Evolutionary conservation across 2,329 filamentous ascomycete species (phyloP).

Genomic region (Beauveria pseudobassiana): DNA sequence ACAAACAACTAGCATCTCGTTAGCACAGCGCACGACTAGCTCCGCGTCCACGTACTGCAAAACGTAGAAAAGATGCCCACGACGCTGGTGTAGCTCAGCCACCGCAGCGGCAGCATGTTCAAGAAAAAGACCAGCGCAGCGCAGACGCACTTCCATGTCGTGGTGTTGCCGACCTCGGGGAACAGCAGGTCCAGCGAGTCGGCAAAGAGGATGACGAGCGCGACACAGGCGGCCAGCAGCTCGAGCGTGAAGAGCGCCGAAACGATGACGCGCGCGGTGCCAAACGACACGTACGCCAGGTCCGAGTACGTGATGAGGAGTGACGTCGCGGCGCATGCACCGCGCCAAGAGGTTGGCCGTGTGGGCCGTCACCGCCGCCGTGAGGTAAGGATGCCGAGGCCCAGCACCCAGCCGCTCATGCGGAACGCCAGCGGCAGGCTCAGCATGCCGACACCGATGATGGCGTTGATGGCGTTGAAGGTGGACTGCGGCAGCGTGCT

Average conservation of each 20-base stretch:
- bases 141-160: conserved; percentile 80
- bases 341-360: conserved; percentile 79
- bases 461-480: conserved; percentile 91
- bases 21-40: not conserved
- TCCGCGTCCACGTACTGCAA: conserved; percentile 57
- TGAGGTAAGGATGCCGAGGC: conserved; percentile 67
- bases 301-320: conserved; percentile 91
- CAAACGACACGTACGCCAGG: conserved; percentile 85
- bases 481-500: conserved; percentile 94
- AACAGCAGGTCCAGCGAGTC: conserved; percentile 79
- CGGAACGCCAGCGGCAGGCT: conserved; percentile 82
- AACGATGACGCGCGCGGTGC: conserved; percentile 71
- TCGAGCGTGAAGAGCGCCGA: conserved; percentile 85
- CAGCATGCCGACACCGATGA: conserved; percentile 84
- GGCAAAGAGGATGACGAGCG: conserved; percentile 84
- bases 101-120: conserved; percentile 74
- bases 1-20: conserved; percentile 55
- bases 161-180: conserved; percentile 56
- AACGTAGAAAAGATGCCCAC: conserved; percentile 88
- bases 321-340: conserved; percentile 79
- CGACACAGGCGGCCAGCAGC: conserved; percentile 80
- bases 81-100: conserved; percentile 85
- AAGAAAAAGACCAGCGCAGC: conserved; percentile 71
- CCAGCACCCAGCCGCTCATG: conserved; percentile 83
- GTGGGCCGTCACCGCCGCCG: conserved; percentile 71